Percentiles rank a stretch among this genome's conserved stretches.
phyloP scores from a whole-genome alignment of 208 protist genomes.

The Crithidia fasciculata region DNA sequence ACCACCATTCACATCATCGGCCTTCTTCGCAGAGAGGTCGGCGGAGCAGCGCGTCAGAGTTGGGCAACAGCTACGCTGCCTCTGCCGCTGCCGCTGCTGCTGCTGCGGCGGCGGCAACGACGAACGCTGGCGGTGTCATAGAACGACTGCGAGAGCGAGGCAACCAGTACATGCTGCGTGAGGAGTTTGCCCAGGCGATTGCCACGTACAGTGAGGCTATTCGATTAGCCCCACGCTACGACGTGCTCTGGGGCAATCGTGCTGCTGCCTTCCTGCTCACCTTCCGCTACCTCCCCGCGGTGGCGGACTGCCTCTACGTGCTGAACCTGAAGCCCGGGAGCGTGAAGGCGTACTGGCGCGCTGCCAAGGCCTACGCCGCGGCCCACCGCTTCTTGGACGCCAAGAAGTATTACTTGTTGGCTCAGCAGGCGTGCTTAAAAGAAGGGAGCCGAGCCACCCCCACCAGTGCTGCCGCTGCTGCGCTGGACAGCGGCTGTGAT shows the following conservation, averaged over 20 bases:
- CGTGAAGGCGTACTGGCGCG: conserved; percentile 73
- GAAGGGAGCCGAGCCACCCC: background rate
- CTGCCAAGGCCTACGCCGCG: conserved; percentile 62
- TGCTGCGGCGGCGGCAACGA: background rate
- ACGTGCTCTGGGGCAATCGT: conserved; percentile 72
- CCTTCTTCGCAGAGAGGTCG: background rate
- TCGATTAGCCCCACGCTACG: conserved; percentile 46
- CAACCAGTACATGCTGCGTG: conserved; percentile 58
- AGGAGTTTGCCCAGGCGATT: conserved; percentile 59
- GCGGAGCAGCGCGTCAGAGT: too few species aligned
- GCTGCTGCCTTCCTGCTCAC: conserved; percentile 72
- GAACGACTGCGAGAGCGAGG: conserved; percentile 57
- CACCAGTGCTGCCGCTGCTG: background rate
- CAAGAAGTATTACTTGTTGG: conserved; percentile 55
- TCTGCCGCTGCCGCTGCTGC: background rate
- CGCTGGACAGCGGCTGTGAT: background rate
- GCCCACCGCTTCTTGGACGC: conserved; percentile 35
- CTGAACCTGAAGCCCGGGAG: conserved; percentile 49
- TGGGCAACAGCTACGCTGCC: background rate
- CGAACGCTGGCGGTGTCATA: background rate
- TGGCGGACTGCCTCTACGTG: conserved; percentile 74
- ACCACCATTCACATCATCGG: background rate
- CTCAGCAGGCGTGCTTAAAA: conserved; percentile 39
- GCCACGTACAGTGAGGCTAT: conserved; percentile 76
- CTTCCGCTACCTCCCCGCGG: conserved; percentile 58